Evolutionary conservation across 352 stramenopile genomes (phyloP).

Genomic region (Phytophthora uliginosa): DNA sequence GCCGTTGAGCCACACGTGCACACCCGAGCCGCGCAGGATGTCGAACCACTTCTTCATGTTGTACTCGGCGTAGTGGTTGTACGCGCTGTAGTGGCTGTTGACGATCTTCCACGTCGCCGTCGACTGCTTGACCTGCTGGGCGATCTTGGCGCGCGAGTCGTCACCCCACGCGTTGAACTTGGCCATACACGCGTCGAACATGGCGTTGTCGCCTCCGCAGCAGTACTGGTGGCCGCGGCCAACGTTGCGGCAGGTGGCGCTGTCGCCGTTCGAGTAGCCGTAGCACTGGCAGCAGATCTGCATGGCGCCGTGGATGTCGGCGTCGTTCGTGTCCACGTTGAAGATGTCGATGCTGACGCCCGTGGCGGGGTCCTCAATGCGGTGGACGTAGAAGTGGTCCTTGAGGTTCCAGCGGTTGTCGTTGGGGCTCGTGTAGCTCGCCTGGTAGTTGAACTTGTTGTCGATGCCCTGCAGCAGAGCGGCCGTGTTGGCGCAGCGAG

Average conservation of each 20-base stretch:
- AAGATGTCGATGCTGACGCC: neutral
- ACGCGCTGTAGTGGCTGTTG: neutral
- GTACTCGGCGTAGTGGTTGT: neutral
- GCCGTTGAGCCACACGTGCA: slow-evolving; percentile 15
- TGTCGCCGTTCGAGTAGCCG: slow-evolving; percentile 47
- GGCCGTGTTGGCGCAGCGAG: neutral
- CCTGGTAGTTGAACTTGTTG: slow-evolving; percentile 1
- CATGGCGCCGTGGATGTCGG: slow-evolving; percentile 64
- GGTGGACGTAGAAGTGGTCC: slow-evolving; percentile 6
- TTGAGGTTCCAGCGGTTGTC: slow-evolving; percentile 8
- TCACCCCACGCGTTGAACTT: neutral
- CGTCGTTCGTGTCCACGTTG: neutral
- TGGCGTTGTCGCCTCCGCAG: neutral
- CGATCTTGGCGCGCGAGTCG: neutral
- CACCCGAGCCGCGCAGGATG: neutral
- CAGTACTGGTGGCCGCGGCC: neutral
- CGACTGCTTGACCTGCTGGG: slow-evolving; percentile 1
- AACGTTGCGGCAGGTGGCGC: neutral
- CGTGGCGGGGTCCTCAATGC: neutral
- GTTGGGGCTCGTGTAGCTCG: slow-evolving; percentile 4
- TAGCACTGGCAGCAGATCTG: slow-evolving; percentile 93
- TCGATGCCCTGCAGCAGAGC: neutral
- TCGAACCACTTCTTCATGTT: slow-evolving; percentile 1
- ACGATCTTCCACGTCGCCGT: neutral
- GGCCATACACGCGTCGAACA: neutral